A percentile compares a stretch with the other conserved stretches of the same genome.
Evolutionary conservation across 345 rosid genomes (phyloP).

Genomic region (Tarenaya hassleriana): DNA sequence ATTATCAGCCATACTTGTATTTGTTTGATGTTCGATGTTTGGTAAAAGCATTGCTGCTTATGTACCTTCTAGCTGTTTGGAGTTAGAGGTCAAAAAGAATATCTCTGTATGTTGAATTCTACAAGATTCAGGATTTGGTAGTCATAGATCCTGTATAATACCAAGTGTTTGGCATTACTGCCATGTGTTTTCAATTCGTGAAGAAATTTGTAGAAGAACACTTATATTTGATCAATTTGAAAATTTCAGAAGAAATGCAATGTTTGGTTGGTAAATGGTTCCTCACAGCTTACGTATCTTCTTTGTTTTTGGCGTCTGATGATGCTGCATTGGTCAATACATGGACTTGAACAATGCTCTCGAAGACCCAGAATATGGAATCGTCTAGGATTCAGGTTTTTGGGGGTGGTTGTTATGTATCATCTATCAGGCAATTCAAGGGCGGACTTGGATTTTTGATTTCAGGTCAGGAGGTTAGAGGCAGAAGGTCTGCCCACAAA

Average conservation of each 20-base stretch:
- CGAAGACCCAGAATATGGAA: background rate
- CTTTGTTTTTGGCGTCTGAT: background rate
- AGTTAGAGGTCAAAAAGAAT: constrained; percentile 6
- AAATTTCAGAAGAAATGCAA: too few species aligned
- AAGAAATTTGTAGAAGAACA: too few species aligned
- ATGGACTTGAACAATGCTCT: background rate
- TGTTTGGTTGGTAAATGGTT: too few species aligned
- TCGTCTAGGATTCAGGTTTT: background rate
- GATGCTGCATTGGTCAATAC: background rate
- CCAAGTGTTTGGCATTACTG: too few species aligned
- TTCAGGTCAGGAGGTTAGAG: constrained; percentile 77
- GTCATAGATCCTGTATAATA: too few species aligned
- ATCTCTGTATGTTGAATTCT: too few species aligned
- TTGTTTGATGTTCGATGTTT: too few species aligned
- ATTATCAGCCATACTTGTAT: background rate
- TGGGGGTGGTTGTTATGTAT: background rate
- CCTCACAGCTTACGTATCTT: too few species aligned
- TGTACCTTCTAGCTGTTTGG: constrained; percentile 1
- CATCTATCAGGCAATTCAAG: background rate
- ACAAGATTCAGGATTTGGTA: too few species aligned
- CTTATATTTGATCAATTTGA: too few species aligned
- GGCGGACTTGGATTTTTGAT: constrained; percentile 12
- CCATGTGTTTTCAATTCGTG: too few species aligned
- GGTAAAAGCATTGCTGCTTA: background rate
- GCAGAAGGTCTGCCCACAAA: constrained; percentile 79